Base-by-base conservation (phyloP, 148 eudicot genomes). In the Drosera capensis region DNA sequence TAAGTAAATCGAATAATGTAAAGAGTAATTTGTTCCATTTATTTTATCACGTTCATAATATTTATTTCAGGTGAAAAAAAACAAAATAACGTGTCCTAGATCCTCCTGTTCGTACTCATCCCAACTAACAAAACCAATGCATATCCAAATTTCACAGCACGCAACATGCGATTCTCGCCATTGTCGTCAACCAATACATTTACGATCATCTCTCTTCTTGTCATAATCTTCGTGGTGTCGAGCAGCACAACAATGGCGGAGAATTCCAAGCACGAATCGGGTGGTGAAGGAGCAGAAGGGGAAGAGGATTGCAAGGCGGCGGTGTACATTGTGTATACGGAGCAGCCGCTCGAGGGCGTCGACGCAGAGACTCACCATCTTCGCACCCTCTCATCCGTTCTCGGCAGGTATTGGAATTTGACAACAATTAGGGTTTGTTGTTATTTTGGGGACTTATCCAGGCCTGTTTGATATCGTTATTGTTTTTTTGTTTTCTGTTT, bases 311-410 rank as follows among this genome's bases (percentile, higher is more conserved):
- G 9, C 31, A 3, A 9, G 5, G 4, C 76, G 1, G 52, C 54
- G 13, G 79, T 76, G 20, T 82, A 88, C 56, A 77, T 88, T 40
- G 58, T 88, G 23, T 80, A 77, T 64, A 88, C 96, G 0, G 81
- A 83, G 30, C 53, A 59, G 17, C 96, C 94, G 1, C 8, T 28
- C 0, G 68, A 34, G 1, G 71, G 28, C 15, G 67, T 50, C 16
- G 77, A 80, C 7, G 78, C 82, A 13, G 80, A 80, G 34, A 43
- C 75, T 23, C 68, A 41, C 51, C 82, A 83, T 43, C 56, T 87
- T 44, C 58, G 60, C 13, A 82, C 80, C 40, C 75, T 77, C 31
- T 53, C 83, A 49, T 23, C 73, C 49, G 68, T 64, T 46, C 39
- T 73, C 40, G 83, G 83, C 49, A 64, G 83, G 79, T 77, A 15